Conservation (phyloP, 2,329 filamentous ascomycete species). For the Nemania bipapillata region DNA sequence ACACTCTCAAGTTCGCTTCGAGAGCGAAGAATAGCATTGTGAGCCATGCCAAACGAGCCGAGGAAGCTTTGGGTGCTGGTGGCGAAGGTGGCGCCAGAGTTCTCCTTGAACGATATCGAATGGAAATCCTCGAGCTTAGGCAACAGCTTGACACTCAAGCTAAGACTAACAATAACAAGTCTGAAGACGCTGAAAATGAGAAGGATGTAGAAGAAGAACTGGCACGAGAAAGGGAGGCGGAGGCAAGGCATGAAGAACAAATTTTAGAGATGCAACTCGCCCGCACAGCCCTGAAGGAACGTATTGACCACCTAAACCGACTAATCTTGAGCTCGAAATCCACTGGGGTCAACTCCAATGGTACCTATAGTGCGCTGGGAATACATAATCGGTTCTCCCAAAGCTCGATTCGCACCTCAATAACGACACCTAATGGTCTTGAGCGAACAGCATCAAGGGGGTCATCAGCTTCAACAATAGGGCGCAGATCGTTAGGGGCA, state of each 20-base stretch:
- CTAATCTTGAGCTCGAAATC: slow-evolving; percentile 96
- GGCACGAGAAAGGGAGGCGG: slow-evolving; percentile 79
- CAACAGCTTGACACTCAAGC: slow-evolving; percentile 85
- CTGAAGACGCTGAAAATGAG: slow-evolving; percentile 70
- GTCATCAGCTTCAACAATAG: slow-evolving; percentile 70
- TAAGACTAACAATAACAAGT: slow-evolving; percentile 71
- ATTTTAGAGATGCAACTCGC: slow-evolving; percentile 99
- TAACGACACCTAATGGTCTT: slow-evolving; percentile 70
- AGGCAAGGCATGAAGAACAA: slow-evolving; percentile 91
- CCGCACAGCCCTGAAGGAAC: slow-evolving; percentile 92
- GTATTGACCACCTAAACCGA: slow-evolving; percentile 95
- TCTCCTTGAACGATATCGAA: slow-evolving; percentile 88
- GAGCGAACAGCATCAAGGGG: slow-evolving; percentile 75
- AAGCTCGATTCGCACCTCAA: slow-evolving; percentile 73
- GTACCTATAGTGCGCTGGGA: slow-evolving; percentile 75
- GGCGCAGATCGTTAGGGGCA: slow-evolving; percentile 62
- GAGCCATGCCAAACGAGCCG: slow-evolving; percentile 93
- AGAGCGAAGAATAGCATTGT: slow-evolving; percentile 98
- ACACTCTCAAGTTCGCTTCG: slow-evolving; percentile 95
- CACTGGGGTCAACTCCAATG: slow-evolving; percentile 85
- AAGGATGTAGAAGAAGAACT: slow-evolving; percentile 77
- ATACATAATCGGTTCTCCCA: slow-evolving; percentile 72
- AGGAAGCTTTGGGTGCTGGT: slow-evolving; percentile 82
- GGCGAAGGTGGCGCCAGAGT: slow-evolving; percentile 89
- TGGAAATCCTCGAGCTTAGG: slow-evolving; percentile 88